Conservation (phyloP, 306 rosid species). For the Urtica urens region DNA sequence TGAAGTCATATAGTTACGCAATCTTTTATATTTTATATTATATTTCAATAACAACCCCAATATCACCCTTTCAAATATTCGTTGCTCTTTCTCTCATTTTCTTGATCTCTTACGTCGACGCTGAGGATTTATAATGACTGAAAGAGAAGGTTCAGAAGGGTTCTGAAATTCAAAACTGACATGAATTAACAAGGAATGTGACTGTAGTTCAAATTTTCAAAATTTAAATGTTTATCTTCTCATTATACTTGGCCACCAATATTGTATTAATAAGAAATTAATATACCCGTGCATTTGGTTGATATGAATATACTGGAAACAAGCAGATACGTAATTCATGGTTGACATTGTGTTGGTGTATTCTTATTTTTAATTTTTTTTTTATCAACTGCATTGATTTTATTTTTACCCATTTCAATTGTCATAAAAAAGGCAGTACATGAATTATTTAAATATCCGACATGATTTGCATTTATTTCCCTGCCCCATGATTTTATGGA, state of each 20-base stretch:
- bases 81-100: not conserved
- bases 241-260: too few species aligned
- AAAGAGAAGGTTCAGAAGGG: not conserved
- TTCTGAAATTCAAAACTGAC: not conserved
- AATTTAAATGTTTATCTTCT: too few species aligned
- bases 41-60: constrained; percentile 11
- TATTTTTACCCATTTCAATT: too few species aligned
- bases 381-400: too few species aligned
- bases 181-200: not conserved
- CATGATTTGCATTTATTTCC: not conserved
- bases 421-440: not conserved
- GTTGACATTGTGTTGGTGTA: too few species aligned
- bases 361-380: too few species aligned
- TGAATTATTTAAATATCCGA: not conserved
- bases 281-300: too few species aligned
- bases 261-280: too few species aligned
- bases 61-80: not conserved
- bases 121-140: not conserved
- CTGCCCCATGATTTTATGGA: not conserved
- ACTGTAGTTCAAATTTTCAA: not conserved
- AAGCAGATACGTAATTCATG: too few species aligned
- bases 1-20: too few species aligned
- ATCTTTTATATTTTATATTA: too few species aligned
- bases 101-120: not conserved
- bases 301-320: too few species aligned